Conservation (phyloP, 1,139 yeast species). For the Yamadazyma dendronema region DNA sequence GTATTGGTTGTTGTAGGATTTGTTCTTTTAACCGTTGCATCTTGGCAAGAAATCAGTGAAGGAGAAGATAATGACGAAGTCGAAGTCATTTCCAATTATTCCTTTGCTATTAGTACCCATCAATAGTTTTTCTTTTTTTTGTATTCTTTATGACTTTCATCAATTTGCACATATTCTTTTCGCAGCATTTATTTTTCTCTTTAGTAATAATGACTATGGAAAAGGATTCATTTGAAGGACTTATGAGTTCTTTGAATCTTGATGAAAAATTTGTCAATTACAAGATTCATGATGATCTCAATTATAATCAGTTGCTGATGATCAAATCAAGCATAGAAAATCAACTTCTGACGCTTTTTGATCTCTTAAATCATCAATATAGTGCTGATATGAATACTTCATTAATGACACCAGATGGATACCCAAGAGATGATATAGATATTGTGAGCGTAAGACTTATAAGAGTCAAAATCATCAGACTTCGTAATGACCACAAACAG, state of each 20-base stretch:
- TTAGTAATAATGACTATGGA: constrained; percentile 13
- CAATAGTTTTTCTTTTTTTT: background rate
- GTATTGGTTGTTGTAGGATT: constrained; percentile 65
- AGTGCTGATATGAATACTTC: constrained; percentile 63
- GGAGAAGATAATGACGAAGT: constrained; percentile 56
- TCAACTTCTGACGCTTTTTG: constrained; percentile 32
- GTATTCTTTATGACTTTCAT: too few species aligned
- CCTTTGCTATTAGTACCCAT: constrained; percentile 38
- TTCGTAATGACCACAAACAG: constrained; percentile 63
- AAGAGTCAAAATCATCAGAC: constrained; percentile 62
- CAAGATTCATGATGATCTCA: constrained; percentile 14
- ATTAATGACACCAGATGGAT: constrained; percentile 71
- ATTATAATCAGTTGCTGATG: constrained; percentile 27
- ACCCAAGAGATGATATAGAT: constrained; percentile 82
- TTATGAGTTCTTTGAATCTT: constrained; percentile 38
- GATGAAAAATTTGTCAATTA: constrained; percentile 12
- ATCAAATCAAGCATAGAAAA: constrained; percentile 33
- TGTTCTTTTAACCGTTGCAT: constrained; percentile 63
- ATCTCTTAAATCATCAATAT: constrained; percentile 28
- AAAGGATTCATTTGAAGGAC: constrained; percentile 30
- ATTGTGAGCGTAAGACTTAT: constrained; percentile 64
- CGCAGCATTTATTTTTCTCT: constrained; percentile 2
- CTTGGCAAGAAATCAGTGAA: constrained; percentile 71
- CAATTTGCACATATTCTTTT: background rate
- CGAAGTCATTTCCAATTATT: constrained; percentile 43